Base-by-base conservation (phyloP, 1,139 yeast genomes). In the Wickerhamomyces sp. region DNA sequence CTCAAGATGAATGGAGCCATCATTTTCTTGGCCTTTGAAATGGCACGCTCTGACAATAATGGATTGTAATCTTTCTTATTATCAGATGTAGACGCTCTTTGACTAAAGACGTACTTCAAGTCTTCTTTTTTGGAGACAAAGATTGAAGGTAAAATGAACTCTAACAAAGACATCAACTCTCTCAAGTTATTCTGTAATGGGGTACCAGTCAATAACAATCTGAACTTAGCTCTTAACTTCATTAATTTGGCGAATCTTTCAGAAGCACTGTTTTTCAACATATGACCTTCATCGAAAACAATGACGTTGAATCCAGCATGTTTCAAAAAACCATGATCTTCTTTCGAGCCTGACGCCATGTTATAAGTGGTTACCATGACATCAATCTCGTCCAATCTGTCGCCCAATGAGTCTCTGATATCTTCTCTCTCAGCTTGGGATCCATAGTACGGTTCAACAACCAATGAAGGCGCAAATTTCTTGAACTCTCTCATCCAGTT, bases 1-100 rank as follows among this genome's bases (percentile, higher is more conserved):
- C 99, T 77, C 57, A 93, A 71, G 10, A 93, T 93, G 68, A 93
- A 93, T 6, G 99, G 99, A 2, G 95, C 86, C 99, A 93, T 93
- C 97, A 93, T 93, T 4, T 94, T 84, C 64, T 88, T 89, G 7
- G 99, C 99, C 60, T 90, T 86, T 38, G 81, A 77, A 50, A 93
- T 90, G 1, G 99, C 95, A 65, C 93, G 95, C 54, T 84, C 84
- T 0, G 98, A 89, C 41, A 93, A 69, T 45, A 93, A 73, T 3
- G 96, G 97, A 57, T 86, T 87, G 57, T 81, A 85, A 40, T 69
- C 72, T 37, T 72, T 71, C 0, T 67, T 55, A 40, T 69, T 64
- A 45, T 73, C 75, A 4, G 76, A 72, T 2, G 95, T 84, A 43
- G 81, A 80, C 10, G 89, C 89, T 60, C 83, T 84, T 64, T 90